Base-by-base conservation (phyloP, 306 rosid genomes). In the Quillaja saponaria region DNA sequence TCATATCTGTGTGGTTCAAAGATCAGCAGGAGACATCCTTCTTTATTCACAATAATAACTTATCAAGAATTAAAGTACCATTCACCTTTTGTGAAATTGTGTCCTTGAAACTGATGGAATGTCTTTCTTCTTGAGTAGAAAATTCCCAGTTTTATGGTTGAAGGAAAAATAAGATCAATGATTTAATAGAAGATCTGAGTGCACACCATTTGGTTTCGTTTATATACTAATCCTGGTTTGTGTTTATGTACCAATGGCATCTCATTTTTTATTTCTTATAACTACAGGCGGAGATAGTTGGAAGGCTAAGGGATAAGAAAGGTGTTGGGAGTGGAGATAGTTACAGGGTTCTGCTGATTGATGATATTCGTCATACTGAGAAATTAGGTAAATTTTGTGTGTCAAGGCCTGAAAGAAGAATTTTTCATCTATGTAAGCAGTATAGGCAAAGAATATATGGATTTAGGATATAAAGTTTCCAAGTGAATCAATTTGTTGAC, bases 251-350 rank as follows among this genome's bases (percentile, higher is more conserved):
- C n/a, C n/a, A n/a, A n/a, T n/a, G n/a, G n/a, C n/a, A n/a, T n/a
- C n/a, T n/a, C n/a, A n/a, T n/a, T n/a, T 64, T 25, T 21, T 3
- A 13, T 21, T 53, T 3, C 16, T 39, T 49, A 10, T 2, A 49
- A 49, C 25, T 6, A 12, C 61, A 69, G 74, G 74, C 1, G 74
- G 74, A 31, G 74, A 69, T 50, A 69, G n/a, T 69, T 59, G 74
- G 74, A 50, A 13, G 54, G 21, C 37, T 33, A 25, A 69, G 38
- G 55, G 35, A 49, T 50, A 60, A 41, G 45, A 69, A 14, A 49
- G 67, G 74, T 31, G 40, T 19, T 31, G 67, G 67, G 9, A 60
- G 67, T 18, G 74, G 74, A 51, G 74, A 69, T 41, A 60, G 74
- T 51, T 69, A 69, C 61, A 40, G 52, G 28, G 67, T 69, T n/a